Conservation (phyloP, 1,284 basidiomycete species). For the Cutaneotrichosporon arboriforme region DNA sequence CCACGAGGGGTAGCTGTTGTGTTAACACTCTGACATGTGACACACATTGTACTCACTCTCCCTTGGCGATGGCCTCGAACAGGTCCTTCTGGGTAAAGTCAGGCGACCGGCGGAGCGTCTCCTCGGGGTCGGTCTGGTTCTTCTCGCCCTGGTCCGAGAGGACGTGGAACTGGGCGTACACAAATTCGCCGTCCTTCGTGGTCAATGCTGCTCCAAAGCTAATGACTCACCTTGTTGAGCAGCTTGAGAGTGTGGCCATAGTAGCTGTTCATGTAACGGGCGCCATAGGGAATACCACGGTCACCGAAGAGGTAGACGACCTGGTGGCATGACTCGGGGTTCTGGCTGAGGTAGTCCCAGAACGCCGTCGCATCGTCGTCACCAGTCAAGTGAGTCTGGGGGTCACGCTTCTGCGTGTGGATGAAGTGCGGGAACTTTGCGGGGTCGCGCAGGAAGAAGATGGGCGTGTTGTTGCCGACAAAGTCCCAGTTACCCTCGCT, state of each 20-base stretch:
- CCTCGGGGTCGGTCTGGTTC: slow-evolving; percentile 46
- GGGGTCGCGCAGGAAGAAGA: slow-evolving; percentile 49
- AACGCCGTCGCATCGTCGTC: slow-evolving; percentile 44
- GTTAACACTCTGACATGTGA: too few relatives aligned
- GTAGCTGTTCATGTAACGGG: slow-evolving; percentile 79
- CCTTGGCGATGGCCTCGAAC: slow-evolving; percentile 69
- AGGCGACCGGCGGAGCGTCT: slow-evolving; percentile 55
- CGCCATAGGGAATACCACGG: slow-evolving; percentile 73
- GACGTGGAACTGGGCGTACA: slow-evolving; percentile 78
- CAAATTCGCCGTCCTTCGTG: slow-evolving; percentile 61
- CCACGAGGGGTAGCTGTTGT: slow-evolving; percentile 36
- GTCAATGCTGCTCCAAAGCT: neutral
- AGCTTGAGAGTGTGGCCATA: slow-evolving; percentile 88
- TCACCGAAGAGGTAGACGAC: slow-evolving; percentile 54
- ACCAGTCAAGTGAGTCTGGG: slow-evolving; percentile 49
- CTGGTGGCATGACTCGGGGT: slow-evolving; percentile 87
- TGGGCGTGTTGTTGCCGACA: slow-evolving; percentile 81
- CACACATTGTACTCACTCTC: slow-evolving; percentile 55
- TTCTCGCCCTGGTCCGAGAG: slow-evolving; percentile 72
- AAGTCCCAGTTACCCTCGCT: slow-evolving; percentile 85
- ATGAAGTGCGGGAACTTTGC: slow-evolving; percentile 67
- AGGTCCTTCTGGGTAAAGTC: slow-evolving; percentile 73
- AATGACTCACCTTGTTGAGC: slow-evolving; percentile 56
- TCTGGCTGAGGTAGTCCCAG: slow-evolving; percentile 85
- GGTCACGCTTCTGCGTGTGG: slow-evolving; percentile 75